Base-by-base conservation (phyloP, 2,329 filamentous ascomycete species). In the Tolypocladium cylindrosporum region DNA sequence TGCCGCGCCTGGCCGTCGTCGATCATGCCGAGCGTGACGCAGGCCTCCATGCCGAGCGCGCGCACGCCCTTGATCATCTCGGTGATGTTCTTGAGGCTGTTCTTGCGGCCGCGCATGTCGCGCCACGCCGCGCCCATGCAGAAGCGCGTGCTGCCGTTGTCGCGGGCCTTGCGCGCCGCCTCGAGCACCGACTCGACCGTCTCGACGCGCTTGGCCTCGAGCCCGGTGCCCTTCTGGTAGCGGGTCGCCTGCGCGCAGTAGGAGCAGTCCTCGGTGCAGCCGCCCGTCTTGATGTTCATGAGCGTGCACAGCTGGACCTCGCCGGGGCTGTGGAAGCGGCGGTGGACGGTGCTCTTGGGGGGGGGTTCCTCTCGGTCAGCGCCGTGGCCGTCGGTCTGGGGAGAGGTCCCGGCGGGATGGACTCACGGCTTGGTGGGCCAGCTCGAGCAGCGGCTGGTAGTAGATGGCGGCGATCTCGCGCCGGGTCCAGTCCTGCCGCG, bases 241-340 rank as follows among this genome's bases (percentile, higher is more conserved):
- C 89, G 87, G 7, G 89, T 91, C 5, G 91, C 92, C 73, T 96
- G 91, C 2, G 91, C 89, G 72, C 91, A 96, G 82, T 96, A 96
- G 31, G 88, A 90, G 76, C 91, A 96, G 74, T 96, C 91, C 72
- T 96, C 91, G 65, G 85, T 91, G 75, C 91, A 96, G 54, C 91
- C 91, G 57, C 91, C 91, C 10, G 90, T 95, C 72, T 96, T 96
- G 78, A 96, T 96, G 79, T 95, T 96, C 89, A 96, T 95, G 59
- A 96, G 79, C 0, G 91, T 96, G 77, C 91, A 96, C 74, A 96
- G 88, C 74, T 96, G 91, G 62, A 96, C 90, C 36, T 90, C 86
- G 53, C 86, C 80, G 8, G 91, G 89, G 68, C 89, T 83, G 75
- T 96, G 91, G 77, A 95, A 95, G 65, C 88, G 87, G 52, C 90